Evolutionary conservation across 306 rosid genomes (phyloP).

Genomic region (Cyclanthera cordifolia): DNA sequence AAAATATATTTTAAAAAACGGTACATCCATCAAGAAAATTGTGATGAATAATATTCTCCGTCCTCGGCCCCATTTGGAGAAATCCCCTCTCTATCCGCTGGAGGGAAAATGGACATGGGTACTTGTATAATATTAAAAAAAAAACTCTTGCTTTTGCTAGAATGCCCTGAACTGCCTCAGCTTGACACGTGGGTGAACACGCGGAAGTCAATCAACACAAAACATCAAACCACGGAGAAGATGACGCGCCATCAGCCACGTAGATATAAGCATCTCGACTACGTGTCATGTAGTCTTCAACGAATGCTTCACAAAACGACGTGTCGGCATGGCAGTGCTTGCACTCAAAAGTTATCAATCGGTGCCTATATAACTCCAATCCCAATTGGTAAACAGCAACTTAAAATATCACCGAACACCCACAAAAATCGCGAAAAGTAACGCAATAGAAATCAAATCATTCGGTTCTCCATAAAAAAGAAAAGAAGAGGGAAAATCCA

Average conservation of each 20-base stretch:
- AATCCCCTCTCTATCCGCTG: no score
- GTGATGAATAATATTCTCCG: no score
- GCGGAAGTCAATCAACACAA: conserved; percentile 10
- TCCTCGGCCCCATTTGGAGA: no score
- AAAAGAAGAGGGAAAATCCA: no score
- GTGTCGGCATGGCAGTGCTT: not conserved
- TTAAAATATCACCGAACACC: not conserved
- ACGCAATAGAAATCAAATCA: not conserved
- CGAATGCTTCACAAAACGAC: not conserved
- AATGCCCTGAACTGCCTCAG: not conserved
- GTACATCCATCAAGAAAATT: no score
- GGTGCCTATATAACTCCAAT: not conserved
- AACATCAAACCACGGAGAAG: not conserved
- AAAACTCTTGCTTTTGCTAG: not conserved
- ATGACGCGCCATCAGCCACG: not conserved
- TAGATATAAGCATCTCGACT: not conserved
- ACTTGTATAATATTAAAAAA: no score
- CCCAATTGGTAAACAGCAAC: not conserved
- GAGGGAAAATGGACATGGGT: no score
- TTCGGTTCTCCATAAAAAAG: no score
- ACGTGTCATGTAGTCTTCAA: not conserved
- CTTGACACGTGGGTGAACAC: conserved; percentile 11
- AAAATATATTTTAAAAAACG: no score
- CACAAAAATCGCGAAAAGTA: not conserved
- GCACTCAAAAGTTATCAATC: not conserved